Percentiles rank a stretch among this genome's conserved stretches.
Evolutionary conservation across 306 rosid genomes (phyloP).

Genomic region (Vigna nakashimae): DNA sequence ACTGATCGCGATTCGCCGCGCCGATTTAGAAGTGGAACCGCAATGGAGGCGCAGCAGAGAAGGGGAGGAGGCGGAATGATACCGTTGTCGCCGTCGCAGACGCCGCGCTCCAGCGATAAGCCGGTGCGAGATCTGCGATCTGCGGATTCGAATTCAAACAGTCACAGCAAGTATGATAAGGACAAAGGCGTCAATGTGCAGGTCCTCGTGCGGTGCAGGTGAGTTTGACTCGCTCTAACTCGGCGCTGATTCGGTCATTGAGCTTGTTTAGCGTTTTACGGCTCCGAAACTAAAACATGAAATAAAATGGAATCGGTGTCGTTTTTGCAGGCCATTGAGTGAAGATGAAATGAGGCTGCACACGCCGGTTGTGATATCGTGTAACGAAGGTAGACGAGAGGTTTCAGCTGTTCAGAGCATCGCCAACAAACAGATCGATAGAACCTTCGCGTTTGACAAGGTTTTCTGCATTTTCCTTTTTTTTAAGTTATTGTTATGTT

Average conservation of each 20-base stretch:
- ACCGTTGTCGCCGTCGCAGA: slow-evolving; percentile 87
- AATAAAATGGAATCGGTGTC: background rate
- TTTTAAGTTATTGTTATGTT: background rate
- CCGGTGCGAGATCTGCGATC: slow-evolving; percentile 92
- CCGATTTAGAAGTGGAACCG: slow-evolving; percentile 37
- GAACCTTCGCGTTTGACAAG: slow-evolving; percentile 94
- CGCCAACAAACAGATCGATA: slow-evolving; percentile 99
- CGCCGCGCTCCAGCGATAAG: slow-evolving; percentile 92
- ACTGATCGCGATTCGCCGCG: slow-evolving; percentile 31
- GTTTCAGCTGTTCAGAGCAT: slow-evolving; percentile 88
- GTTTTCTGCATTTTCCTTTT: slow-evolving; percentile 41
- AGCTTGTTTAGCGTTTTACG: slow-evolving; percentile 17
- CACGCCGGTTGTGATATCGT: slow-evolving; percentile 94
- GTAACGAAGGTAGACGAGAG: slow-evolving; percentile 81
- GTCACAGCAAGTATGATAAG: slow-evolving; percentile 68
- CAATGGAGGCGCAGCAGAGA: slow-evolving; percentile 81
- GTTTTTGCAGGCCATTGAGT: slow-evolving; percentile 78
- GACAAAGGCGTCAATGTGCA: slow-evolving; percentile 99
- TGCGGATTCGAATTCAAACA: slow-evolving; percentile 83
- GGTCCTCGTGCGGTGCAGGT: slow-evolving; percentile 98
- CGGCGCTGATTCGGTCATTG: slow-evolving; percentile 37
- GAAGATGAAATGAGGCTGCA: slow-evolving; percentile 87
- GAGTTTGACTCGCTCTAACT: slow-evolving; percentile 49
- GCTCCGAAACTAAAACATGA: slow-evolving; percentile 1
- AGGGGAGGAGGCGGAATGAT: slow-evolving; percentile 89